phyloP scores from a whole-genome alignment of 2,329 filamentous ascomycete genomes.

The Aureobasidium mangrovei region DNA sequence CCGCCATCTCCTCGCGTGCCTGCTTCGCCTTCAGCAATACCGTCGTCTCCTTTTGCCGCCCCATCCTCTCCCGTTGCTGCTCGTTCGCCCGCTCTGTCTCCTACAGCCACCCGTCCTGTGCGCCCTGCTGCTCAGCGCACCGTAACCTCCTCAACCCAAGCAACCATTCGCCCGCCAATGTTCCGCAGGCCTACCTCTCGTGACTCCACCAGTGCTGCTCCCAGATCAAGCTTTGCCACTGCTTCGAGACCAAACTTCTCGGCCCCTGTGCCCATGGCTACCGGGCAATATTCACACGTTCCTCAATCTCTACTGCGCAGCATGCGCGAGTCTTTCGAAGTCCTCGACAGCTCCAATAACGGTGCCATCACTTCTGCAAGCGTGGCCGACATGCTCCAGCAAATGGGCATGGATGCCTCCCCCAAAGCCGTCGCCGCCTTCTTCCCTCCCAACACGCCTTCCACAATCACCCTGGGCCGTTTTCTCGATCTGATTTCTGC shows the following conservation, averaged over 20 bases:
- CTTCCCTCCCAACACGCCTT: slow-evolving; percentile 55
- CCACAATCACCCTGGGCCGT: slow-evolving; percentile 71
- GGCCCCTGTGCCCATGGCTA: slow-evolving; percentile 22
- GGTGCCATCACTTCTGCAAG: slow-evolving; percentile 74
- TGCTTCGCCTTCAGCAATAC: slow-evolving; percentile 21
- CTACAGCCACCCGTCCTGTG: slow-evolving; percentile 13
- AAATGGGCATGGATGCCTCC: slow-evolving; percentile 70
- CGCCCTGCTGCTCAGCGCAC: slow-evolving; percentile 32
- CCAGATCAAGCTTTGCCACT: background rate
- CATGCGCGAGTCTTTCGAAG: slow-evolving; percentile 86
- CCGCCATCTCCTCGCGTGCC: slow-evolving; percentile 22
- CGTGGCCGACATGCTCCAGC: slow-evolving; percentile 76
- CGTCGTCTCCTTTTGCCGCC: slow-evolving; percentile 23
- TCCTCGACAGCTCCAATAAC: slow-evolving; percentile 82
- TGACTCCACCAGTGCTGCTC: slow-evolving; percentile 15
- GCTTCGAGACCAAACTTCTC: slow-evolving; percentile 15
- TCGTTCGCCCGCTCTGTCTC: slow-evolving; percentile 8
- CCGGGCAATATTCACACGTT: slow-evolving; percentile 59
- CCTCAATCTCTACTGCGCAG: slow-evolving; percentile 76
- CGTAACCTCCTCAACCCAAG: slow-evolving; percentile 25
- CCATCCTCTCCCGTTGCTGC: slow-evolving; percentile 1
- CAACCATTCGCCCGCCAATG: slow-evolving; percentile 27
- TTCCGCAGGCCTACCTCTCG: slow-evolving; percentile 18
- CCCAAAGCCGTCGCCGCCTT: slow-evolving; percentile 65
- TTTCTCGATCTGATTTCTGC: slow-evolving; percentile 78